phyloP scores from a whole-genome alignment of 495 filamentous ascomycete genomes.

The Penicillium chermesinum region DNA sequence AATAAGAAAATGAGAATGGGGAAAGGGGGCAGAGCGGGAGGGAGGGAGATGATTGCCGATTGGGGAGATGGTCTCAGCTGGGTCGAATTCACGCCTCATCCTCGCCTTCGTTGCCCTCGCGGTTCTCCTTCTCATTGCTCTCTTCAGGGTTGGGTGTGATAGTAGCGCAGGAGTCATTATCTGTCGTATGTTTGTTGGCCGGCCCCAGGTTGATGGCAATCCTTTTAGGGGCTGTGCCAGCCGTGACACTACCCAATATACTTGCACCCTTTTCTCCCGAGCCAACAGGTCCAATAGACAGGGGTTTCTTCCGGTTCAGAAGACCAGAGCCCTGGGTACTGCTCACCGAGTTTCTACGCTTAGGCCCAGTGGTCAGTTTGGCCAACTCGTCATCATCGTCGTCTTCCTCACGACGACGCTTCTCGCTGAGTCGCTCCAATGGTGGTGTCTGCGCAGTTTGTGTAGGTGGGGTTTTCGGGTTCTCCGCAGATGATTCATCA shows the following conservation, averaged over 20 bases:
- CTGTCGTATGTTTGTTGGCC: slow-evolving; percentile 16
- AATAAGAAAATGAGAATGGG: slow-evolving; percentile 17
- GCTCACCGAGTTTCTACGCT: slow-evolving; percentile 55
- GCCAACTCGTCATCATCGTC: slow-evolving; percentile 80
- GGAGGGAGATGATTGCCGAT: slow-evolving; percentile 5
- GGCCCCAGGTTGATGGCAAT: slow-evolving; percentile 46
- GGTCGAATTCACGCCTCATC: slow-evolving; percentile 22
- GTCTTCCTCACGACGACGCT: slow-evolving; percentile 84
- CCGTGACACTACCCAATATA: slow-evolving; percentile 18
- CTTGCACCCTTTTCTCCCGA: slow-evolving; percentile 27
- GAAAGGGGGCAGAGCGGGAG: slow-evolving; percentile 12
- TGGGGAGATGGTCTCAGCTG: background rate
- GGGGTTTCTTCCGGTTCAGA: slow-evolving; percentile 39
- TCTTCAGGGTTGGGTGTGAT: slow-evolving; percentile 11
- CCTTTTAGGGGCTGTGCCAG: slow-evolving; percentile 39
- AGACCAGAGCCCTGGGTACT: slow-evolving; percentile 31
- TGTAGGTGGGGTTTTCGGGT: slow-evolving; percentile 21
- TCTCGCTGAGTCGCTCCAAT: slow-evolving; percentile 80
- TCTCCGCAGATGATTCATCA: slow-evolving; percentile 11
- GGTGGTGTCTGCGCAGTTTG: slow-evolving; percentile 35
- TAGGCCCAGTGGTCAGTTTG: slow-evolving; percentile 61
- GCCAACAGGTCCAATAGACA: slow-evolving; percentile 30
- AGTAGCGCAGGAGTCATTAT: slow-evolving; percentile 14
- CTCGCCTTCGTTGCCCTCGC: slow-evolving; percentile 24
- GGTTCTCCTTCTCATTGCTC: slow-evolving; percentile 38